Base-by-base conservation (phyloP, 75 land plant species). In the Pinus taeda region DNA sequence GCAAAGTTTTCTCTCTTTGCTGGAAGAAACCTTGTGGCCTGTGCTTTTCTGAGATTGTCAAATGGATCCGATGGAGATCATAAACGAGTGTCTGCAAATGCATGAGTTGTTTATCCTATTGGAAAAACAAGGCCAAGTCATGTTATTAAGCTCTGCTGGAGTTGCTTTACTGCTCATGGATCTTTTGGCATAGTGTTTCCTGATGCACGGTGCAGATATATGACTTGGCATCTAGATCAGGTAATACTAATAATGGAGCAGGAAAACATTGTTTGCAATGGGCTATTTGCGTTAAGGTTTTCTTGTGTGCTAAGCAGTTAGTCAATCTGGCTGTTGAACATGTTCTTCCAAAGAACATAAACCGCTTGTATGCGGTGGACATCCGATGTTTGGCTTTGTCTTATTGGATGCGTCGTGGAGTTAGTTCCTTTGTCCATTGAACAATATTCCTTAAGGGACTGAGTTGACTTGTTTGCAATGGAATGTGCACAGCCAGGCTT, bases 371-470 rank as follows among this genome's bases (percentile, higher is more conserved):
- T 69, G 49, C 72, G n/a, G 4, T 45, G n/a, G 42, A 42, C 20
- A 69, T 69, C 53, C 72, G 42, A 42, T 42, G 13, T 69, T 69
- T 69, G 72, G 72, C 8, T 69, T 69, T 39, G 20, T 45, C 11
- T 69, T 11, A 62, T 14, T 12, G 39, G 53, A 69, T 69, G 72
- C 1, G 17, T 69, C 42, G 5, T 69, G 72, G 49, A 69, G 14
- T 69, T 65, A 17, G 71, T 66, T 66, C 42, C 7, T 69, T 53
- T 69, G 72, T 12, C n/a, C 36, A 21, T 69, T 39, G 72, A 69
- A 21, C n/a, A n/a, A 20, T 69, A 9, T 69, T n/a, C 21, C 33
- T 62, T n/a, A 62, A 62, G 2, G 65, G 36, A 62, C 11, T 21
- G 11, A 29, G 12, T 24, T 14, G 29, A 24, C 29, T 20, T 69